Evolutionary conservation across 768 basidiomycete species (phyloP).

Genomic region (Lyophyllum semitale): DNA sequence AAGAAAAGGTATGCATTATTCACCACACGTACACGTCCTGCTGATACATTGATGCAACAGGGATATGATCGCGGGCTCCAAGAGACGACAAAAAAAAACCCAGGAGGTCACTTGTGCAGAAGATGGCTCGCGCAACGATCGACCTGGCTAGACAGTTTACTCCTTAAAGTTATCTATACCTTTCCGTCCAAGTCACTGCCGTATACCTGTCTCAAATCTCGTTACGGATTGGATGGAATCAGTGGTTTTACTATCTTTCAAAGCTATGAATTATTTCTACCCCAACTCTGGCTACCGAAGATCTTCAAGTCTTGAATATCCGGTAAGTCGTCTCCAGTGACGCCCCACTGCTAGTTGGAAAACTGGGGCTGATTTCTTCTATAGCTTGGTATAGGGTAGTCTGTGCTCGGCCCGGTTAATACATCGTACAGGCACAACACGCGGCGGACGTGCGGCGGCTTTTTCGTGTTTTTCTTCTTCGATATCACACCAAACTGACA

Average conservation of each 20-base stretch:
- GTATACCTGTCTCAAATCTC: background rate
- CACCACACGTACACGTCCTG: background rate
- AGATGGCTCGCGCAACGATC: background rate
- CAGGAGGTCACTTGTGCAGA: slow-evolving; percentile 8
- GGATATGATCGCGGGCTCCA: slow-evolving; percentile 79
- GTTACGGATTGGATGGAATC: background rate
- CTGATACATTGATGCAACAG: slow-evolving; percentile 35
- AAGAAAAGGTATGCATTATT: slow-evolving; percentile 63
- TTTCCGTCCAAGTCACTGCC: background rate
- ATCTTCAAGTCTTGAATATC: background rate
- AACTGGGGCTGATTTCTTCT: background rate
- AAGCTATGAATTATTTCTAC: background rate
- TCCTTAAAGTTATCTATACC: background rate
- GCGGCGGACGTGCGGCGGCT: background rate
- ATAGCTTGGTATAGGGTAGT: background rate
- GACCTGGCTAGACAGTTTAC: background rate
- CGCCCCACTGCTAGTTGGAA: background rate
- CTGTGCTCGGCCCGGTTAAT: background rate
- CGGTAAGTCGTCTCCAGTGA: background rate
- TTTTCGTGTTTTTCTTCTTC: background rate
- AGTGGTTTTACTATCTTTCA: background rate
- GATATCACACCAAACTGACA: background rate
- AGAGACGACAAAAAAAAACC: slow-evolving; percentile 56
- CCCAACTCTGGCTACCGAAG: background rate
- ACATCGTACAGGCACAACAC: background rate